Conservation (phyloP, 768 basidiomycete genomes). For the Sutorius australiensis region DNA sequence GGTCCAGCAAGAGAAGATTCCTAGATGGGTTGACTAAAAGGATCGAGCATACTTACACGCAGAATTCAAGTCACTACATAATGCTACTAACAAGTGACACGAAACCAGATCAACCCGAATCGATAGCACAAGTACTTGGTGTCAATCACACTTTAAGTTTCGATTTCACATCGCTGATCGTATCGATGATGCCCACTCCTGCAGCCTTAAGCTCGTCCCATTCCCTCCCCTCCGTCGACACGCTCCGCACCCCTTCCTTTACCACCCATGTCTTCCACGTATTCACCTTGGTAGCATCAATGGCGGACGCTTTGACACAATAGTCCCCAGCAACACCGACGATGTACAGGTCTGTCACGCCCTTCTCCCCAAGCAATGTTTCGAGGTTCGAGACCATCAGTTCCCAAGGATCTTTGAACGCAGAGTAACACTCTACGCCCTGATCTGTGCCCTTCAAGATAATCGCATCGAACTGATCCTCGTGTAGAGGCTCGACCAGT, state of each 20-base stretch:
- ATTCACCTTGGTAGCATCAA: slow-evolving; percentile 45
- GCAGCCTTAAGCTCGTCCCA: slow-evolving; percentile 38
- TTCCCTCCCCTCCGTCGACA: slow-evolving; percentile 28
- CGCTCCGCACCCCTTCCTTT: slow-evolving; percentile 46
- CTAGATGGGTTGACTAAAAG: too few relatives aligned
- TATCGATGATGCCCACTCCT: slow-evolving; percentile 34
- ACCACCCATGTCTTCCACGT: slow-evolving; percentile 51
- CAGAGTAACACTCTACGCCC: slow-evolving; percentile 76
- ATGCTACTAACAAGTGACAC: too few relatives aligned
- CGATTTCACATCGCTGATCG: slow-evolving; percentile 26
- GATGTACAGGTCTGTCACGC: slow-evolving; percentile 57
- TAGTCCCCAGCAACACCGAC: slow-evolving; percentile 75
- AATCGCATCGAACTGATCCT: slow-evolving; percentile 39
- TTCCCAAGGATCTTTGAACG: slow-evolving; percentile 61
- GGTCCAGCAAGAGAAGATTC: not conserved
- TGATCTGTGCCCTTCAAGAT: slow-evolving; percentile 54
- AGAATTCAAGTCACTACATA: not conserved
- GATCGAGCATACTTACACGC: not conserved
- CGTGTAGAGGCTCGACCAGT: slow-evolving; percentile 52
- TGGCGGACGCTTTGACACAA: slow-evolving; percentile 62
- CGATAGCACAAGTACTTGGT: not conserved
- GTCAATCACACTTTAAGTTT: slow-evolving; percentile 13
- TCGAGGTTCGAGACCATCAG: slow-evolving; percentile 47
- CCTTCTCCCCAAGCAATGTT: slow-evolving; percentile 35
- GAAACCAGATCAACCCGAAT: not conserved